Conservation (phyloP, 176 grass and related monocot genomes). For the Oryza glumipatula region DNA sequence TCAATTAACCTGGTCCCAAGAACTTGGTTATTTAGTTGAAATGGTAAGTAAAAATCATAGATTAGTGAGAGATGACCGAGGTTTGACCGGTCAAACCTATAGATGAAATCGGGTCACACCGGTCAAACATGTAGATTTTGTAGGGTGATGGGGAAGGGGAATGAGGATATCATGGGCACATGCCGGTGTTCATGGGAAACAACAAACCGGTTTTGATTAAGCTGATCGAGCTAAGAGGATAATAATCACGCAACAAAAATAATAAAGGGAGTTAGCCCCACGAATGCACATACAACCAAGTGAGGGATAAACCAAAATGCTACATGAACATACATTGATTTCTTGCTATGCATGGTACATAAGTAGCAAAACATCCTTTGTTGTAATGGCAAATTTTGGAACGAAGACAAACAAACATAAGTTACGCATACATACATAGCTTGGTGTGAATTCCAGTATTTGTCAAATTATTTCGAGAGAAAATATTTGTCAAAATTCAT, state of each 20-base stretch:
- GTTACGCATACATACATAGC: background rate
- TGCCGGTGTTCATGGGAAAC: constrained; percentile 33
- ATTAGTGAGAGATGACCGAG: background rate
- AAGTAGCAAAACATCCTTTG: background rate
- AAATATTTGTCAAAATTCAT: background rate
- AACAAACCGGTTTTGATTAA: constrained; percentile 10
- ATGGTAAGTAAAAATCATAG: background rate
- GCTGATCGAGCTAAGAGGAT: constrained; percentile 41
- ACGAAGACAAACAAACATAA: background rate
- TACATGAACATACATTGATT: background rate
- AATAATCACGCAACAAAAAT: constrained; percentile 23
- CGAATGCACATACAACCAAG: constrained; percentile 12
- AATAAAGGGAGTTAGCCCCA: constrained; percentile 1
- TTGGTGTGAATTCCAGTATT: background rate
- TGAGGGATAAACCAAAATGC: background rate
- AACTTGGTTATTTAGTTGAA: background rate
- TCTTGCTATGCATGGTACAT: background rate
- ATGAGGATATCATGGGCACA: constrained; percentile 30
- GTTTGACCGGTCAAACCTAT: constrained; percentile 44
- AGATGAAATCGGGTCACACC: background rate
- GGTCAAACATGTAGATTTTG: constrained; percentile 21
- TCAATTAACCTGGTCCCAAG: constrained; percentile 26
- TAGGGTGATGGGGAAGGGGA: background rate
- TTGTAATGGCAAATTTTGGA: background rate
- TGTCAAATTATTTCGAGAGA: background rate